Base-by-base conservation (phyloP, 106 monocot genomes). In the Dendrobium huoshanense region DNA sequence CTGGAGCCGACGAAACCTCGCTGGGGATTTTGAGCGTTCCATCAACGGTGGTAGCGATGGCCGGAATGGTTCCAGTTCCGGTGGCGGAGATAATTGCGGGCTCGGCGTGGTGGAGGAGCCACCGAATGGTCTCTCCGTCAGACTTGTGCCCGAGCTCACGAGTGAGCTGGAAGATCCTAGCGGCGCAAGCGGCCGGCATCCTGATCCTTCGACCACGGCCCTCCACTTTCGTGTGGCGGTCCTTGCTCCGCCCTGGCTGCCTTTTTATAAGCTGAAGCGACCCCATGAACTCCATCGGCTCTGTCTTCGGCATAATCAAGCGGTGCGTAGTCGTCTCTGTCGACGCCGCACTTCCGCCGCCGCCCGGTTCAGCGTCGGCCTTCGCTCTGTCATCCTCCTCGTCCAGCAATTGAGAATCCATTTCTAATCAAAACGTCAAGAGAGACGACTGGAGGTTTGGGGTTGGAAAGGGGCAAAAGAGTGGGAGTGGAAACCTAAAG, bases 121-220 rank as follows among this genome's bases (percentile, higher is more conserved):
- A 89, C 9, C 83, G 83, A 68, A 88, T 83, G 48, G 88, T 88
- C 83, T 88, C 85, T 2, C 88, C 88, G 73, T 88, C 88, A 9
- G 85, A 85, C 73, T 88, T 88, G 80, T 88, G 88, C 7, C 88
- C 88, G 43, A 88, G 83, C 67, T 88, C 88, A 9, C 88, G 88
- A 24, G 88, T 88, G 16, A 88, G 80, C 43, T 85, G 85, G 73
- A 83, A 85, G 51, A 88, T 78, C 42, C 88, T 44, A 1, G 88
- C 88, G 9, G 88, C 88, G 75, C 85, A 83, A 0, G 82, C 82
- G 24, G 79, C 83, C 15, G 88, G 85, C 88, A 88, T 85, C 27
- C 88, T 85, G 85, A 88, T 88, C 41, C 88, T 31, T 33, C 88
- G 77, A 42, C 88, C 88, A 1, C 88, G 82, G 19, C 88, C 88